Conservation (phyloP, 2,329 filamentous ascomycete genomes). For the Lithohypha guttulata region DNA sequence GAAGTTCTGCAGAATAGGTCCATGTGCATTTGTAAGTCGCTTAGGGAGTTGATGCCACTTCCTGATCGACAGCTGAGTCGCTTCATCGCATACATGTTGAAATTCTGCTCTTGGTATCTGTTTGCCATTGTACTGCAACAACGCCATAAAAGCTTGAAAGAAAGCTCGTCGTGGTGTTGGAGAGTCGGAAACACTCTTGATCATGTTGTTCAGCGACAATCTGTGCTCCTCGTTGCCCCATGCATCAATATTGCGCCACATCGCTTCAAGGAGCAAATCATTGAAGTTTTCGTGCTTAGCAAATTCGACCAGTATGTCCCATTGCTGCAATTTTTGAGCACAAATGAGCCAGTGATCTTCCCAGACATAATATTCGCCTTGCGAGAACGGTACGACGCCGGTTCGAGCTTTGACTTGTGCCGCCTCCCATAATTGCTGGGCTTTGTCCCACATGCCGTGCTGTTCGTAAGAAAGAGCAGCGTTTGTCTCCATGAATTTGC, state of each 20-base stretch:
- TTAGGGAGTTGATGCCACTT: slow-evolving; percentile 99
- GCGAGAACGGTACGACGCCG: slow-evolving; percentile 89
- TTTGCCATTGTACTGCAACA: slow-evolving; percentile 88
- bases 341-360: slow-evolving; percentile 98
- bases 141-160: slow-evolving; percentile 96
- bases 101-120: slow-evolving; percentile 73
- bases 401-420: slow-evolving; percentile 96
- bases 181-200: slow-evolving; percentile 95
- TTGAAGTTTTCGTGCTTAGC: slow-evolving; percentile 98
- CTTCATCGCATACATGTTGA: slow-evolving; percentile 83
- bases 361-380: slow-evolving; percentile 97
- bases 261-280: slow-evolving; percentile 86
- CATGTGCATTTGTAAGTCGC: slow-evolving; percentile 86
- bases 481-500: slow-evolving; percentile 95
- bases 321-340: slow-evolving; percentile 95
- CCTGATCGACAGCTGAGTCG: slow-evolving; percentile 89
- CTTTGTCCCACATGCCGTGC: slow-evolving; percentile 98
- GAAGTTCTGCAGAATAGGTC: slow-evolving; percentile 92
- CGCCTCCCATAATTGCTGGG: slow-evolving; percentile 89
- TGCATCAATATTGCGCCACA: slow-evolving; percentile 90
- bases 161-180: slow-evolving; percentile 88
- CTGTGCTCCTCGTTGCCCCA: slow-evolving; percentile 81
- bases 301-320: slow-evolving; percentile 95
- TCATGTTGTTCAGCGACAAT: slow-evolving; percentile 80
- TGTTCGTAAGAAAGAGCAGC: slow-evolving; percentile 96